Base-by-base conservation (phyloP, 176 grass and related monocot species). In the Musa itinerans region DNA sequence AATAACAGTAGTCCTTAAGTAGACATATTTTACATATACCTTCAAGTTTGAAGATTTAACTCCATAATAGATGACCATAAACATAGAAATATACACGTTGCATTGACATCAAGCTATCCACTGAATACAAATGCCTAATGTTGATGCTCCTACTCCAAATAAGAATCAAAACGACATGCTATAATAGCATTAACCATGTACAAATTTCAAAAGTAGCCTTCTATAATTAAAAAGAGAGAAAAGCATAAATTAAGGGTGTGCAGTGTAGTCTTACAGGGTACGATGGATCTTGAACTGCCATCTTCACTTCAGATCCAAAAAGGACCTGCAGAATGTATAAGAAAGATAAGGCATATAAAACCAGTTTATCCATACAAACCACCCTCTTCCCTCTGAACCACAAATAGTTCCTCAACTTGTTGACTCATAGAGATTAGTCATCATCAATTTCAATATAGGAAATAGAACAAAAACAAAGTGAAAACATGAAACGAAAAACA, bases 251-350 rank as follows among this genome's bases (percentile, higher is more conserved):
- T 16, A 43, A 24, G 63, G 19, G 16, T 43, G 43, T 6, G 24
- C 78, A 71, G 21, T 72, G 57, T 62, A 2, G 17, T 54, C 81
- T 83, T 92, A 92, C 92, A 62, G 87, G 92, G 69, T 96, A 96
- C 71, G 89, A 92, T 80, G 92, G 89, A 76, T 96, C 92, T 88
- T 96, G 92, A 43, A 89, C 89, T 53, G 92, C 89, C 72, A 96
- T 84, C 23, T 74, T 96, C 63, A 75, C 89, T 76, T 87, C 69
- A 78, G 89, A 92, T 76, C 92, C 92, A 84, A 96, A 96, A 80
- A 96, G 83, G 27, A 96, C 65, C 92, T 92, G 75, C 2, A 76
- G 74, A 68, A 25, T 24, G 74, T 66, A 56, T 74, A 75, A 61
- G 23, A 54, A 17, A 43, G 34, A 69, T 43, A 16, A 43, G 34